Evolutionary conservation across 108 stramenopile species (phyloP).

Genomic region (Cyclostephanos invisitatus): DNA sequence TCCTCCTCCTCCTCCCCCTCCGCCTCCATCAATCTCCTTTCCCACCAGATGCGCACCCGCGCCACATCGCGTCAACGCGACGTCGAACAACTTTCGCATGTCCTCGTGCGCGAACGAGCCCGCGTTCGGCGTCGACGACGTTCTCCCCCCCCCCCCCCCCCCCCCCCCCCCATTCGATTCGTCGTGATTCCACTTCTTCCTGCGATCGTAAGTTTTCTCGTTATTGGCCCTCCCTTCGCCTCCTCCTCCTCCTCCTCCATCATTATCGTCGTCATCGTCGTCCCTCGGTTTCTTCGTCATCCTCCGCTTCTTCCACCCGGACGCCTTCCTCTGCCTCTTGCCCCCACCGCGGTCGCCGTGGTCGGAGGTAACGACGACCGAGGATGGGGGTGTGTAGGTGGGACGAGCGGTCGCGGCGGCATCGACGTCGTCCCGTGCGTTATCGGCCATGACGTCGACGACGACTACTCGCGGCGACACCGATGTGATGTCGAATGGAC

Average conservation of each 20-base stretch:
- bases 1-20: background rate
- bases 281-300: background rate
- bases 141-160: background rate
- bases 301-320: background rate
- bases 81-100: slow-evolving; percentile 55
- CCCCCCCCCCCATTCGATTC: too few relatives aligned
- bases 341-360: too few relatives aligned
- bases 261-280: background rate
- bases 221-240: background rate
- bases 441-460: too few relatives aligned
- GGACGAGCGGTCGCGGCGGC: too few relatives aligned
- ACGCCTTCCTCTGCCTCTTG: too few relatives aligned
- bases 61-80: too few relatives aligned
- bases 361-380: too few relatives aligned
- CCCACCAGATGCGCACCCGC: too few relatives aligned
- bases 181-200: slow-evolving; percentile 16
- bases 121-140: slow-evolving; percentile 52
- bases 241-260: slow-evolving; percentile 19
- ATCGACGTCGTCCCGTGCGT: too few relatives aligned
- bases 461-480: too few relatives aligned
- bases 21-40: background rate
- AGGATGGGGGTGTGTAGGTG: too few relatives aligned
- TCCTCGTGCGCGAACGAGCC: slow-evolving; percentile 73
- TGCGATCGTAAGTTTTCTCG: slow-evolving; percentile 8
- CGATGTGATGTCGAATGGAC: too few relatives aligned